phyloP scores from a whole-genome alignment of 2,329 filamentous ascomycete species.

The Aspergillus fijiensis region DNA sequence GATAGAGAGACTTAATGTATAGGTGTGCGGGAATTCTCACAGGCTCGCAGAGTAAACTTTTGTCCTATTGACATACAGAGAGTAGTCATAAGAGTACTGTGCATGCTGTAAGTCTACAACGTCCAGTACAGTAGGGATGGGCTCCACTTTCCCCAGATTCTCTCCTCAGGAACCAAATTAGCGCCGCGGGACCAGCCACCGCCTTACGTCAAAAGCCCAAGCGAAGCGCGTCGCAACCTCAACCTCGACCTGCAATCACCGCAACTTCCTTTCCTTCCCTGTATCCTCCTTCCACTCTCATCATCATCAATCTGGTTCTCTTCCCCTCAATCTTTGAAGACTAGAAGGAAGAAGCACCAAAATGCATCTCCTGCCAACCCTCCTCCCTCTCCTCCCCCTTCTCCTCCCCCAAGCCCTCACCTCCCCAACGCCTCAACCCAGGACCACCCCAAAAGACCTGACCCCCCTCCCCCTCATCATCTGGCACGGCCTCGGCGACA shows the following conservation, averaged over 20 bases:
- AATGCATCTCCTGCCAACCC: constrained; percentile 2
- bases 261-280: too few species aligned
- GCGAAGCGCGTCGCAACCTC: too few species aligned
- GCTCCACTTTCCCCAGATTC: background rate
- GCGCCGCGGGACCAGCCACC: too few species aligned
- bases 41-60: too few species aligned
- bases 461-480: constrained; percentile 80
- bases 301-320: background rate
- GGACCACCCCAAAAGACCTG: constrained; percentile 20
- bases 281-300: background rate
- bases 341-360: background rate
- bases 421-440: constrained; percentile 10
- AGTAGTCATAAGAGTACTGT: too few species aligned
- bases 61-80: too few species aligned
- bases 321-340: background rate
- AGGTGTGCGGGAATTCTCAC: too few species aligned
- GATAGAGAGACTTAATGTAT: too few species aligned
- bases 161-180: too few species aligned
- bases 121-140: too few species aligned
- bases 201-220: background rate
- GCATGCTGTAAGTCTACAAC: too few species aligned
- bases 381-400: constrained; percentile 8
- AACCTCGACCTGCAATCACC: too few species aligned
- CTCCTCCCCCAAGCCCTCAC: constrained; percentile 19
- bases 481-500: constrained; percentile 78